Percentiles rank a stretch among this genome's conserved stretches.
phyloP scores from a whole-genome alignment of 2,329 filamentous ascomycete species.

The Epicoccum sorghinum region DNA sequence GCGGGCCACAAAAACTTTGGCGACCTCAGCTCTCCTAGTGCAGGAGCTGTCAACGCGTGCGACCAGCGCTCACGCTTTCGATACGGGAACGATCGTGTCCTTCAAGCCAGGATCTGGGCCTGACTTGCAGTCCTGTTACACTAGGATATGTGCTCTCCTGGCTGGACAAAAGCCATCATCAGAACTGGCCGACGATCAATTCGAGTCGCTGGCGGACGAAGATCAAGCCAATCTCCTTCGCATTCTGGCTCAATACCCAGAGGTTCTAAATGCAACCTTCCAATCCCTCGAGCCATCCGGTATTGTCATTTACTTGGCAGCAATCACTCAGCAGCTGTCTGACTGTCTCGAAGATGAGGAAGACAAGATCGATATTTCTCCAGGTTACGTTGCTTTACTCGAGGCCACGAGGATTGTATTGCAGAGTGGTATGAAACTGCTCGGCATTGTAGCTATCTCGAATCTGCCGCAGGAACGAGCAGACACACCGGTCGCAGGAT shows the following conservation, averaged over 20 bases:
- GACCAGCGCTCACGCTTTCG: constrained; percentile 33
- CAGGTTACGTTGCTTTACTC: constrained; percentile 31
- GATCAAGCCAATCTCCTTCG: constrained; percentile 35
- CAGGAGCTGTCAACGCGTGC: constrained; percentile 38
- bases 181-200: constrained; percentile 31
- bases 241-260: constrained; percentile 39
- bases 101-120: constrained; percentile 40
- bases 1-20: constrained; percentile 20
- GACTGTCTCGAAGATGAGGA: constrained; percentile 30
- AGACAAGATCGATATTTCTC: constrained; percentile 19
- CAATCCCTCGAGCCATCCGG: constrained; percentile 36
- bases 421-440: constrained; percentile 38
- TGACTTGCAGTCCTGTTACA: constrained; percentile 41
- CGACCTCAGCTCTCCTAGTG: constrained; percentile 31
- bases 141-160: constrained; percentile 28
- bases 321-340: constrained; percentile 32
- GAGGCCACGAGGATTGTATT: constrained; percentile 37
- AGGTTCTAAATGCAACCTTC: constrained; percentile 33
- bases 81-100: constrained; percentile 28
- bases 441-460: constrained; percentile 31
- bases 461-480: constrained; percentile 23
- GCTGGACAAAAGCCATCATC: constrained; percentile 10
- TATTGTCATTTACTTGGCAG: constrained; percentile 37
- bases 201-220: constrained; percentile 29
- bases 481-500: constrained; percentile 32